Conservation (phyloP, 768 basidiomycete species). For the Boletus patriciae region DNA sequence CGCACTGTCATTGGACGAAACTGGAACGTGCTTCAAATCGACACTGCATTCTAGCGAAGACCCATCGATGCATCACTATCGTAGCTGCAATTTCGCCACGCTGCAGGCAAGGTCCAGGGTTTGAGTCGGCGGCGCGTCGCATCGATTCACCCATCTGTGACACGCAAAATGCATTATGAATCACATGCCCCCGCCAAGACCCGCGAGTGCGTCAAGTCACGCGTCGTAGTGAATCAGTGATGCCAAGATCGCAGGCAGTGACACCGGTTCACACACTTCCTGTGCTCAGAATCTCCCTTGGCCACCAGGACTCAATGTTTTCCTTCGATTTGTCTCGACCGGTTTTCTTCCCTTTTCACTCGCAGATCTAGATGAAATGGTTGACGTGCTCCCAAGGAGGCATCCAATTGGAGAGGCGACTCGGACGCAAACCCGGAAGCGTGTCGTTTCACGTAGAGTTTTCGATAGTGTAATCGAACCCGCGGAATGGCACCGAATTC, state of each 20-base stretch:
- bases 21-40: too few species aligned
- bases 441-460: not conserved
- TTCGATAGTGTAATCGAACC: too few species aligned
- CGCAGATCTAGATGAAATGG: not conserved
- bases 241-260: constrained; percentile 4
- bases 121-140: not conserved
- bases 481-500: too few species aligned
- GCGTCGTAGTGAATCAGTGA: not conserved
- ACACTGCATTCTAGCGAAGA: not conserved
- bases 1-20: not conserved
- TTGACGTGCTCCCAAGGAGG: not conserved
- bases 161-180: not conserved
- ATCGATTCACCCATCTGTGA: too few species aligned
- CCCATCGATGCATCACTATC: not conserved
- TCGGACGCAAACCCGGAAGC: not conserved
- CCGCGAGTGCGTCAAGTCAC: not conserved
- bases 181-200: not conserved
- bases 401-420: not conserved
- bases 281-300: not conserved
- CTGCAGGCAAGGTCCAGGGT: not conserved
- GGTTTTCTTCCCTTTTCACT: not conserved
- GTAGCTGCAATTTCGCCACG: not conserved
- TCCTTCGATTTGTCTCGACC: not conserved
- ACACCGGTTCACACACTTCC: not conserved
- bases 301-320: not conserved